Evolutionary conservation across 78 protist species (phyloP), one percentile per base, ranked within the genome.

Genomic region (Dictyostelium purpureum): DNA sequence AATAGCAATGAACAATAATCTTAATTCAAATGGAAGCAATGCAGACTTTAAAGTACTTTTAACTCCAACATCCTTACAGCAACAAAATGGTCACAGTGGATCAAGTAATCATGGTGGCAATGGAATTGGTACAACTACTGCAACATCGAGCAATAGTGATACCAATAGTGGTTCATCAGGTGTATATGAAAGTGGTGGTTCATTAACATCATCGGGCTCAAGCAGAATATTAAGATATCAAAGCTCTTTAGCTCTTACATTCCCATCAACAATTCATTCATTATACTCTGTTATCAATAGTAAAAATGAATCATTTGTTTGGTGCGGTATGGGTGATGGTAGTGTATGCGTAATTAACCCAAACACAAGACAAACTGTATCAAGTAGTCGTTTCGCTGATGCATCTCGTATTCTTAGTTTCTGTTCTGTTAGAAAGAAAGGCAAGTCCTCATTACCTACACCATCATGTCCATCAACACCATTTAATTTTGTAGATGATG

Each of bases 251-350:
- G 47, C 92, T 4, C 1, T n/a, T 1, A 42, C 28, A 2, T 45
- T 85, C 4, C 43, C 70, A 14, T 70, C 92, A 11, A 42, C 80
- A 1, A 85, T 85, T 35, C 80, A 85, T 38, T 61, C 65, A 26
- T 1, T 85, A 54, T 33, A 59, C 28, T 47, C 63, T 6, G 18
- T 71, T 43, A n/a, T 73, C 14, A 21, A 40, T 26, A 52, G 45
- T 31, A 67, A 52, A 11, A 59, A 67, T 28, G 90, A 82, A 26
- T 31, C 71, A 43, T 79, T 71, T 12, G 63, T 85, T 6, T 85
- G 92, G 92, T 70, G 77, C 35, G 92, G 92, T 35, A 71, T 77
- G 38, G 82, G 82, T 24, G 92, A 85, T 73, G 92, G 92, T 11
- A 19, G 77, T 4, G 82, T 85, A 6, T 37, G 59, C 11, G 82